Base-by-base conservation (phyloP, 176 grass and related monocot species). In the Pharus latifolius region DNA sequence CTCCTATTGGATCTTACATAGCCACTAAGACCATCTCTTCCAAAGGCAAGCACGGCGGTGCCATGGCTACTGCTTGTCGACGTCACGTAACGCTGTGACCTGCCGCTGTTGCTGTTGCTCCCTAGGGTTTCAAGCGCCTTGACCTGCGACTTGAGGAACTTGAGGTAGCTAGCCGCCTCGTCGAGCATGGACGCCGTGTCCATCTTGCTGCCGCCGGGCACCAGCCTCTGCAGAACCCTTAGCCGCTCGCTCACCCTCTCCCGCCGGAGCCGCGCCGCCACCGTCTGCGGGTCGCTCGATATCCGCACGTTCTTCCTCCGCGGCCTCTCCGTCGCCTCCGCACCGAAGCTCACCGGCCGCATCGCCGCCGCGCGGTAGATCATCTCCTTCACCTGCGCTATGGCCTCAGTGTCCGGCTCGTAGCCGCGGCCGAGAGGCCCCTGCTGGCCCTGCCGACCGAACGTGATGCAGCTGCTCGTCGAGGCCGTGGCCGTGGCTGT, bases 181-280 rank as follows among this genome's bases (percentile, higher is more conserved):
- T 88, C 91, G 63, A 96, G 82, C 91, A 96, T 91, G 35, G 91
- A 88, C 1, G 91, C 91, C 19, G 91, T 96, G 80, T 96, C 91
- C 91, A 96, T 83, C 78, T 81, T 75, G 59, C 73, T 85, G 2
- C 91, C 87, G 3, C 91, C 91, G 3, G 92, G 92, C 23, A 96
- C 92, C 24, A 96, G 86, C 56, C 80, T 80, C 79, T 91, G 88
- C 67, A 91, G 79, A 62, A 74, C 82, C 49, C 88, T 71, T 18
- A 91, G 82, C 51, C 79, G 60, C 74, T 87, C 80, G 51, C 88
- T 87, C 46, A 91, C 82, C 59, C 83, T 37, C 71, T 91, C 88
- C 56, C 88, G 66, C 23, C 88, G 72, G 63, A 84, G 72, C 42
- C 83, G 56, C 76, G 88, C 88, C 18, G 83, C 83, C 20, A 91